Conservation (phyloP, 2,329 filamentous ascomycete genomes). For the Septoria petroselini region DNA sequence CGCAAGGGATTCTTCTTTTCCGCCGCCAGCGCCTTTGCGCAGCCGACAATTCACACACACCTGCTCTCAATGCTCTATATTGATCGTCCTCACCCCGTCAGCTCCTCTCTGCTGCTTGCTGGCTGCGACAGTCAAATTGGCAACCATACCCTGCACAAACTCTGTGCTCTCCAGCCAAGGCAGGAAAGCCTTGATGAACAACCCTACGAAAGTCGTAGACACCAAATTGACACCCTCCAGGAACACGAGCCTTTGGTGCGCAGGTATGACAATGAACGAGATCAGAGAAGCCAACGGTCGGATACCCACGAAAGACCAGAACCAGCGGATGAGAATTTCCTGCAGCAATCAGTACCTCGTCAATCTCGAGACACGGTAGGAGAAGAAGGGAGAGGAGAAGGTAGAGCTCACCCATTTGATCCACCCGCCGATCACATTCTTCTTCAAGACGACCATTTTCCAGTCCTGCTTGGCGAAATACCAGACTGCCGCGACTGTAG, state of each 20-base stretch:
- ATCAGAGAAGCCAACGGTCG: slow-evolving; percentile 14
- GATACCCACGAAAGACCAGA: slow-evolving; percentile 8
- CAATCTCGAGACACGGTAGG: neutral
- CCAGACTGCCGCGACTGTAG: neutral
- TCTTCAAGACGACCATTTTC: neutral
- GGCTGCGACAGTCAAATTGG: slow-evolving; percentile 12
- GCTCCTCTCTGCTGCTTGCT: neutral
- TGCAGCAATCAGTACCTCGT: neutral
- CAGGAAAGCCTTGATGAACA: slow-evolving; percentile 11
- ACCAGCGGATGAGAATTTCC: slow-evolving; percentile 4
- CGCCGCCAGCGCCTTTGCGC: too few species aligned
- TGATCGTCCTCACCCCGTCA: too few species aligned
- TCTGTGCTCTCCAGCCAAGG: slow-evolving; percentile 19
- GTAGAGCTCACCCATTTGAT: neutral
- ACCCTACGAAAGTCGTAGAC: slow-evolving; percentile 12
- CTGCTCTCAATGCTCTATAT: too few species aligned
- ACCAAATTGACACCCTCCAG: slow-evolving; percentile 7
- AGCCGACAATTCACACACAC: too few species aligned
- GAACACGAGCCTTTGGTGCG: slow-evolving; percentile 21
- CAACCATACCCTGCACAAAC: slow-evolving; percentile 9
- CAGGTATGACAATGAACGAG: slow-evolving; percentile 20
- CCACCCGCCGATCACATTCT: neutral
- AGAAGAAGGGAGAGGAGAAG: neutral
- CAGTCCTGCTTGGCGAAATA: neutral
- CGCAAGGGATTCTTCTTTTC: too few species aligned